These are phyloP conservation scores for Schizopora paradoxa DNA, from an alignment of 1,284 basidiomycete species.

Conservation along the genomic window DNA sequence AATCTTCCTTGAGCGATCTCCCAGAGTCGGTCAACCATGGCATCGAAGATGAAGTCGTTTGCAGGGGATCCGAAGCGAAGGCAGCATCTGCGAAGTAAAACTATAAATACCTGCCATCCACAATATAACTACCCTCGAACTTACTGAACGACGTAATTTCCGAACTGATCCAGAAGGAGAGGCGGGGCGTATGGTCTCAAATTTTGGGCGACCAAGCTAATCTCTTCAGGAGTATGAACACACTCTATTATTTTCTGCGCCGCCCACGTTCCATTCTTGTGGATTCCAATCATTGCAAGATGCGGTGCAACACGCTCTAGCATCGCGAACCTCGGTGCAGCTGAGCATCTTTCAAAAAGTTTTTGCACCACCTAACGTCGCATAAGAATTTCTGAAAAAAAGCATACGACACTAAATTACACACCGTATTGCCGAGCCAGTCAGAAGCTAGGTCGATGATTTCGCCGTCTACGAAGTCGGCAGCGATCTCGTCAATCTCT, in stretches of 20 bases:
- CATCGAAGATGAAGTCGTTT: conserved; percentile 96
- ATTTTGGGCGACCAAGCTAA: conserved; percentile 79
- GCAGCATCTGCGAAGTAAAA: conserved; percentile 59
- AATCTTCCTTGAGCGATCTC: conserved; percentile 95
- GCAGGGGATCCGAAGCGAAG: conserved; percentile 85
- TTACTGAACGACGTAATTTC: conserved; percentile 97
- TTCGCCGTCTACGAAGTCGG: conserved; percentile 85
- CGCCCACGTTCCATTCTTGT: conserved; percentile 99
- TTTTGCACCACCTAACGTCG: conserved; percentile 80
- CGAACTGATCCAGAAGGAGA: conserved; percentile 91
- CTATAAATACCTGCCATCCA: too few relatives aligned
- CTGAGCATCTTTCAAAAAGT: conserved; percentile 87
- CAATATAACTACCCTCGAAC: conserved; percentile 29
- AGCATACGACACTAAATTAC: conserved; percentile 24
- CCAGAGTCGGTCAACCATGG: conserved; percentile 98
- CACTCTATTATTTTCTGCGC: conserved; percentile 99
- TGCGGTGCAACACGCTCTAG: conserved; percentile 92
- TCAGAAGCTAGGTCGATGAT: conserved; percentile 95
- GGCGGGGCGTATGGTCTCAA: conserved; percentile 90
- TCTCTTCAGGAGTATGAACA: conserved; percentile 84
- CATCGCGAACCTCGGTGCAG: conserved; percentile 78
- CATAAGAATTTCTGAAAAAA: background rate
- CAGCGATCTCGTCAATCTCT: conserved; percentile 87
- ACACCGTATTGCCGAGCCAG: conserved; percentile 97
- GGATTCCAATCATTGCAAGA: conserved; percentile 95